Evolutionary conservation across 2,329 filamentous ascomycete species (phyloP).

Genomic region (Aspergillus flavus): DNA sequence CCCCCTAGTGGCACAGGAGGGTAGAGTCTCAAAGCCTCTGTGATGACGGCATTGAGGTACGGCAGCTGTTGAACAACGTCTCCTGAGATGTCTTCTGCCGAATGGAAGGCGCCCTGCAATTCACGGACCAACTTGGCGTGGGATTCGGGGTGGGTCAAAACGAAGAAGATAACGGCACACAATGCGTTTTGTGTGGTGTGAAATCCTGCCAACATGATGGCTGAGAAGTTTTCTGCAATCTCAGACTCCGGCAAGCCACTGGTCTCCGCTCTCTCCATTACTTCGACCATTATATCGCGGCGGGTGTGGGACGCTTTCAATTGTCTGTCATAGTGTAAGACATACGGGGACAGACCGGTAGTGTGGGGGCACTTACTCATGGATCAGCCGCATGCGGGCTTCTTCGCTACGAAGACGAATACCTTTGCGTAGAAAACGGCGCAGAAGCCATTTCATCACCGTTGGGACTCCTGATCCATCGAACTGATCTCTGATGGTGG

Average conservation of each 20-base stretch:
- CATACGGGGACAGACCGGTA: background rate
- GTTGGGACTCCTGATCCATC: slow-evolving; percentile 29
- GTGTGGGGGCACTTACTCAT: slow-evolving; percentile 20
- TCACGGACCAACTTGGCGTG: slow-evolving; percentile 22
- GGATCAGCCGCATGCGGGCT: slow-evolving; percentile 28
- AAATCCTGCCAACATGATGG: slow-evolving; percentile 32
- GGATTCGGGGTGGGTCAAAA: slow-evolving; percentile 26
- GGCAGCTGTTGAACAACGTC: slow-evolving; percentile 23
- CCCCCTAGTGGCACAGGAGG: slow-evolving; percentile 33
- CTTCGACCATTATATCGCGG: slow-evolving; percentile 31
- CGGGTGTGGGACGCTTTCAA: slow-evolving; percentile 23
- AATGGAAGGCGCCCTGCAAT: slow-evolving; percentile 19
- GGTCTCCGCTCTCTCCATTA: slow-evolving; percentile 23
- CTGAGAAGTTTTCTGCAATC: slow-evolving; percentile 31
- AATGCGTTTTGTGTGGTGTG: slow-evolving; percentile 31
- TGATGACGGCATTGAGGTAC: slow-evolving; percentile 34
- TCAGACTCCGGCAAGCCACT: slow-evolving; percentile 23
- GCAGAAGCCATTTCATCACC: slow-evolving; percentile 30
- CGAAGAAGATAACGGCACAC: slow-evolving; percentile 30
- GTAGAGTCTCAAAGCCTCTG: slow-evolving; percentile 35
- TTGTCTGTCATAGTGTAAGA: slow-evolving; percentile 18
- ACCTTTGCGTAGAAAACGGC: slow-evolving; percentile 28
- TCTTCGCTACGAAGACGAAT: slow-evolving; percentile 24
- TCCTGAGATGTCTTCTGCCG: slow-evolving; percentile 22
- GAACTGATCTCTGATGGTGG: slow-evolving; percentile 29